These are phyloP conservation scores for Nemania sp. DNA, from an alignment of 2,329 filamentous ascomycete genomes.

Conservation along the genomic window DNA sequence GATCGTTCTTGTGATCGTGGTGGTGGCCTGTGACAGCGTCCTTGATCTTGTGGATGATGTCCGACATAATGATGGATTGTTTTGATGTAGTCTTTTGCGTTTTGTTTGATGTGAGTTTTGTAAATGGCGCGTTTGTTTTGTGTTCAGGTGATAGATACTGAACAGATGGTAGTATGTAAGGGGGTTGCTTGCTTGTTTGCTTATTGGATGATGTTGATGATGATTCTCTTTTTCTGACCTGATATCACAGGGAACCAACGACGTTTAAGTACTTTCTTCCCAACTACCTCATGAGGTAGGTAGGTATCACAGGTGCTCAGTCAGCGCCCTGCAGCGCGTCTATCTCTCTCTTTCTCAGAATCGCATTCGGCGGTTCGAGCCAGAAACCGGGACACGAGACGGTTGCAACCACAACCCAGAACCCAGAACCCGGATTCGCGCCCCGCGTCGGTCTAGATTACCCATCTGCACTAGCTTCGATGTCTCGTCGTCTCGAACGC, in stretches of 20 bases:
- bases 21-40: conserved; percentile 22
- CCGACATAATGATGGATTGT: conserved; percentile 17
- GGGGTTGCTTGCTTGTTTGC: background rate
- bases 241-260: conserved; percentile 3
- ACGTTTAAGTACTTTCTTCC: conserved; percentile 8
- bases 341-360: background rate
- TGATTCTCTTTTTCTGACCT: background rate
- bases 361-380: conserved; percentile 12
- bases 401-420: too few species aligned
- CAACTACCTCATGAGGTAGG: background rate
- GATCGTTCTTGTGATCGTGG: too few species aligned
- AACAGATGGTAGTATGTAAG: background rate
- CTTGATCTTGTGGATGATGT: conserved; percentile 25
- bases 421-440: conserved; percentile 12
- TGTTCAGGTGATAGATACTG: background rate
- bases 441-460: conserved; percentile 5
- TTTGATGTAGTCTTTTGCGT: background rate
- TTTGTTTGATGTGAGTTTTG: background rate
- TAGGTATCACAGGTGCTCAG: conserved; percentile 10
- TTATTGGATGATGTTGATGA: background rate
- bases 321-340: conserved; percentile 20
- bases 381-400: conserved; percentile 11
- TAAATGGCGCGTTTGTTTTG: background rate
- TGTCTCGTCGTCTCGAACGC: background rate
- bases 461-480: background rate